Evolutionary conservation across 106 monocot genomes (phyloP), one percentile per base, ranked within the genome.

Genomic region (Acorus calamus): DNA sequence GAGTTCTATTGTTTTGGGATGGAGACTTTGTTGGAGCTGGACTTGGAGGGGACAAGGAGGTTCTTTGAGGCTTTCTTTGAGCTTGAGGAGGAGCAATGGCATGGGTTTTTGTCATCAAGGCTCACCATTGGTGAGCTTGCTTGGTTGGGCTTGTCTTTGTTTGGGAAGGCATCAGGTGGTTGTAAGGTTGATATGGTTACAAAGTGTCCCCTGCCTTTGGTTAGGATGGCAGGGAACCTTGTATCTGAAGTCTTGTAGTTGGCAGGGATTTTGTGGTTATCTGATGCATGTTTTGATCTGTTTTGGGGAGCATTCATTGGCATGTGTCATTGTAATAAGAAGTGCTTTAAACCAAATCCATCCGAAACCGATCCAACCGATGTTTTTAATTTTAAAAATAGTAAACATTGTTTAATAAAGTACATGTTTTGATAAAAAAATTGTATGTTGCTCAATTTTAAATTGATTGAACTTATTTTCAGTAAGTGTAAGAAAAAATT

Each of bases 31-130:
- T 14, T 77, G 66, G 48, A 45, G 71, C 55, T 77, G 48, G 77
- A 71, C 47, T 46, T 77, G 61, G n/a, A 57, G 10, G 76, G 69
- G 28, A 76, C 69, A 3, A 63, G 69, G 57, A 53, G 69, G 44
- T 76, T 76, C 42, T 76, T 76, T 14, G 76, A 76, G n/a, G 76
- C 76, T 1, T 76, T 76, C 62, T 76, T 76, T 54, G 69, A 69
- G 10, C 45, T 76, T 56, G 76, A 76, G 3, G 58, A 61, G 2
- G 45, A 70, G 13, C 62, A 76, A 3, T 76, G 69, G 76, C 52
- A 76, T 14, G 76, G 76, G 10, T 76, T 69, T 10, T 12, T 76
- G 8, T 69, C 76, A 2, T 69, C 69, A 3, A 57, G 64, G 64
- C 42, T 76, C 69, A 56, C 62, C 6, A 3, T 70, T 43, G 42